phyloP scores from a whole-genome alignment of 176 grass and related monocot species.

The Echinochloa phyllopogon region DNA sequence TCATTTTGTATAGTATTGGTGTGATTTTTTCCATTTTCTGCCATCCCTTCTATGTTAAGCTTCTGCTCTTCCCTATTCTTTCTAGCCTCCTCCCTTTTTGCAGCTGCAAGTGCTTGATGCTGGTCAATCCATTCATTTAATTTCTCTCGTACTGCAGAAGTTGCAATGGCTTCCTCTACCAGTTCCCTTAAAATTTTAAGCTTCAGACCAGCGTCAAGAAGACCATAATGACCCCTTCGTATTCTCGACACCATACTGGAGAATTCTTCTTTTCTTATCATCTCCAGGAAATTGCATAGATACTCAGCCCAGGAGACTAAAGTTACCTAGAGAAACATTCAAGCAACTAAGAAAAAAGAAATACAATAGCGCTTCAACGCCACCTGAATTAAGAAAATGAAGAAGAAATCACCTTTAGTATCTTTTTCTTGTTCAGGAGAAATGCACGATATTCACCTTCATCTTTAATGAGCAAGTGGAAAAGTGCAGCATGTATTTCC shows the following conservation, averaged over 20 bases:
- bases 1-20: slow-evolving; percentile 39
- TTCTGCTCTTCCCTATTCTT: slow-evolving; percentile 59
- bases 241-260: slow-evolving; percentile 60
- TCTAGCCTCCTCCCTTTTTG: slow-evolving; percentile 65
- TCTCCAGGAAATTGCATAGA: slow-evolving; percentile 78
- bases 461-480: slow-evolving; percentile 77
- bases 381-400: slow-evolving; percentile 22
- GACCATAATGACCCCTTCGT: slow-evolving; percentile 85
- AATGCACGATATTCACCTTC: slow-evolving; percentile 64
- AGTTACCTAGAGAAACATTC: slow-evolving; percentile 59
- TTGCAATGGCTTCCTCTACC: slow-evolving; percentile 70
- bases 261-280: slow-evolving; percentile 58
- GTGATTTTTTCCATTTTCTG: slow-evolving; percentile 49
- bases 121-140: slow-evolving; percentile 70
- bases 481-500: slow-evolving; percentile 74
- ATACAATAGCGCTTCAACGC: not conserved
- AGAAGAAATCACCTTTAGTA: slow-evolving; percentile 58
- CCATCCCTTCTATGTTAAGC: slow-evolving; percentile 44
- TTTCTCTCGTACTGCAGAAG: slow-evolving; percentile 65
- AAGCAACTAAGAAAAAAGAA: not conserved
- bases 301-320: slow-evolving; percentile 77
- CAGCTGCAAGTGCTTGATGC: slow-evolving; percentile 59
- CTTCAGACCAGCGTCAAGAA: slow-evolving; percentile 64
- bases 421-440: slow-evolving; percentile 68
- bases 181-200: slow-evolving; percentile 74